Base-by-base conservation (phyloP, 228 moss, liverwort and hornwort species). In the Sphagnum magellanicum region DNA sequence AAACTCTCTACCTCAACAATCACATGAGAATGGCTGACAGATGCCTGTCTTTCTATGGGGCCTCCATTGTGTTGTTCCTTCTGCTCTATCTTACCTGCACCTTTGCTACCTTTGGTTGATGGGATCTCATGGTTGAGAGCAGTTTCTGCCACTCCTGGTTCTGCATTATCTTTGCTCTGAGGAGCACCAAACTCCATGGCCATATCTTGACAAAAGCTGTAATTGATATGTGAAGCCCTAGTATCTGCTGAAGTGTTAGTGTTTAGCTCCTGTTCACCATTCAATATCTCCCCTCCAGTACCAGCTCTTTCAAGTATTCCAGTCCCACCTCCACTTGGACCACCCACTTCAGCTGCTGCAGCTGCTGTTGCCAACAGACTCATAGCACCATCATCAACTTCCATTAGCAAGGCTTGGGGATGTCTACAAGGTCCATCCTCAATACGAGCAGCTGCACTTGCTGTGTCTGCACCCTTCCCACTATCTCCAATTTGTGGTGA, bases 311-410 rank as follows among this genome's bases (percentile, higher is more conserved):
- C 72, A 67, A 48, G 12, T 15, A 50, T 65, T 50, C 72, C 76
- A 15, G 72, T 67, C 67, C 74, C 66, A 16, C 69, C 67, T 49
- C 83, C 82, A 77, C 32, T 3, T 32, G 32, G 32, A 32, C 32
- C 32, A 32, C 32, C 32, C 32, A 32, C 1, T 32, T 89, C 79
- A 73, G 90, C 71, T 68, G 87, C 74, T 53, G 91, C 97, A 32
- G 93, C 93, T 63, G 93, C 91, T 50, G 86, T 93, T 16, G 97
- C 97, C 68, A 93, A 72, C 73, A 98, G 73, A 75, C 93, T 86
- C 80, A 93, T 98, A 5, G 90, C 97, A 69, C 89, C 79, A 63
- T 90, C 91, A 73, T 88, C 84, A 61, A 84, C 87, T 12, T 87
- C 93, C 86, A 86, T 79, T 16, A 92, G 66, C 64, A 74, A 75